Base-by-base conservation (phyloP, 345 rosid species). In the Hypericum androsaemum region DNA sequence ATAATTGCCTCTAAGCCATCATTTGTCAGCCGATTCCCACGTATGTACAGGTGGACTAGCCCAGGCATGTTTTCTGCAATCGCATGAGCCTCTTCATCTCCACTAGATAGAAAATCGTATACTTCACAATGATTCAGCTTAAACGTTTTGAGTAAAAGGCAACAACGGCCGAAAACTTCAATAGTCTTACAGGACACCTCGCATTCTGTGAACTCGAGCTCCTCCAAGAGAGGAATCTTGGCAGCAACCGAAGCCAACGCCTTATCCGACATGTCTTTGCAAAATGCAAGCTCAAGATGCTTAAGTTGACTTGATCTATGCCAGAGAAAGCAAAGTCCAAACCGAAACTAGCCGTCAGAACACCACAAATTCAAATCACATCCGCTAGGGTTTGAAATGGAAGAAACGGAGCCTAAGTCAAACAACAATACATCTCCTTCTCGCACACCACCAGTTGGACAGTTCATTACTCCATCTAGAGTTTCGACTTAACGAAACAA, bases 141-240 rank as follows among this genome's bases (percentile, higher is more conserved):
- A 5, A 59, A 41, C 13, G 48, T 15, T 41, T 39, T 59, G 43
- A 48, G 28, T 10, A 39, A 43, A 11, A 39, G 63, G 28, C 53
- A 58, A 37, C 14, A 53, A 3, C 39, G 54, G 22, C 83, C 83
- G 43, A 70, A 63, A 38, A 35, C 53, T 47, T 52, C 60, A 53
- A 71, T 38, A 44, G 76, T 48, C 16, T 65, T 52, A 43, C 41
- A 39, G 10, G 74, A 57, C 12, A 74, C 43, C 8, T 28, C 5
- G 60, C 73, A 71, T 60, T 50, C 60, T 6, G 78, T 71, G 52
- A 78, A 36, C 32, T 84, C 84, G 10, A 88, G 77, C 10, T 72
- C 84, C 71, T 88, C 86, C 6, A 87, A 74, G 52, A 67, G 57
- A 8, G 79, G 77, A 56, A 80, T 64, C 43, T 65, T 78, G 39